These are phyloP conservation scores for Dryas drummondii DNA, from an alignment of 306 rosid species.

Conservation along the genomic window DNA sequence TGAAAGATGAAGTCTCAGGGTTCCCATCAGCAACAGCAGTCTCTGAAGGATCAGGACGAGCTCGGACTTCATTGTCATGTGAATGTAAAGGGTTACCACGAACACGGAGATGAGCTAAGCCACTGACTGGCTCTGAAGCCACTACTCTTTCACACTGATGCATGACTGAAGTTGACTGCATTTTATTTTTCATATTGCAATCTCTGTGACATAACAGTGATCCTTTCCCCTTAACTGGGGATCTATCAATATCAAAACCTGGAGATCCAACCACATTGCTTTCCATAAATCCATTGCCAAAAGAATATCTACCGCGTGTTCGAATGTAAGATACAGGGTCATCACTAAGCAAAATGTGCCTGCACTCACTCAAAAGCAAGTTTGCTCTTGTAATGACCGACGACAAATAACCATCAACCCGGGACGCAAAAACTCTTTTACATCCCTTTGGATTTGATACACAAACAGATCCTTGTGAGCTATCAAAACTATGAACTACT, in stretches of 20 bases:
- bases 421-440: constrained; percentile 62
- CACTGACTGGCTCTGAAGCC: constrained; percentile 20
- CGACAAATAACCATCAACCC: not conserved
- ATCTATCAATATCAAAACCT: not conserved
- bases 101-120: not conserved
- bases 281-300: not conserved
- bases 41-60: constrained; percentile 21
- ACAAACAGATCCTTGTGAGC: constrained; percentile 37
- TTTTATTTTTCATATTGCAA: constrained; percentile 14
- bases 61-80: constrained; percentile 19
- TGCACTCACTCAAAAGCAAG: constrained; percentile 46
- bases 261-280: constrained; percentile 14
- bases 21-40: constrained; percentile 16
- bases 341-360: constrained; percentile 48
- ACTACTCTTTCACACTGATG: constrained; percentile 23
- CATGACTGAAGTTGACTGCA: constrained; percentile 23
- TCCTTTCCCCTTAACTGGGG: not conserved
- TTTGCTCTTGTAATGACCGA: constrained; percentile 40
- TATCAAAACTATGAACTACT: not conserved
- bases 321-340: constrained; percentile 51
- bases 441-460: constrained; percentile 35
- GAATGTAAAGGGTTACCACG: not conserved
- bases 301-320: not conserved
- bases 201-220: not conserved
- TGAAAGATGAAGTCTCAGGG: constrained; percentile 8